phyloP scores from a whole-genome alignment of 805 yeast genomes.

The Starmerella apicola region DNA sequence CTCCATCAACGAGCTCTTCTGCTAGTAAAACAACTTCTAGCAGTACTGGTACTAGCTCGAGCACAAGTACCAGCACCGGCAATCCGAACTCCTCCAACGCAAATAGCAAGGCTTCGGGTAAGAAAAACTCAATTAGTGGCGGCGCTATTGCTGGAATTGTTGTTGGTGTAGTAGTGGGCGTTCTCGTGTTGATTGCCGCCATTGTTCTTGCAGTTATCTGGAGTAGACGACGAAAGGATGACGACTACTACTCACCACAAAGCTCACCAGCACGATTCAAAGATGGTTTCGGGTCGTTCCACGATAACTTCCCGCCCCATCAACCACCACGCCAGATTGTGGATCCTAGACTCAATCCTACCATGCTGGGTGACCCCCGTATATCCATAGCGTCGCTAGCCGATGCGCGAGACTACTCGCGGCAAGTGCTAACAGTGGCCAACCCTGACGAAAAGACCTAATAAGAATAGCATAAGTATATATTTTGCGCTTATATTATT shows the following conservation, averaged over 20 bases:
- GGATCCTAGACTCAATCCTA: slow-evolving; percentile 61
- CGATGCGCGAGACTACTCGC: slow-evolving; percentile 69
- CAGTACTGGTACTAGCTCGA: not conserved
- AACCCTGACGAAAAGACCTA: slow-evolving; percentile 55
- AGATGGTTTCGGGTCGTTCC: slow-evolving; percentile 18
- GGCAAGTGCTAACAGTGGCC: slow-evolving; percentile 74
- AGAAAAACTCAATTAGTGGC: slow-evolving; percentile 20
- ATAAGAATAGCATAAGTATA: not conserved
- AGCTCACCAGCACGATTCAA: slow-evolving; percentile 23
- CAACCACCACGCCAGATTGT: slow-evolving; percentile 27
- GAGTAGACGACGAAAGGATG: slow-evolving; percentile 36
- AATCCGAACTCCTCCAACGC: slow-evolving; percentile 18
- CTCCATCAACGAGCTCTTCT: slow-evolving; percentile 3
- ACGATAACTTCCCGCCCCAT: slow-evolving; percentile 16
- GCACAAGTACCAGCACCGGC: slow-evolving; percentile 21
- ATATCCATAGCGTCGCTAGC: slow-evolving; percentile 77
- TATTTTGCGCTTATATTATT: too few species aligned
- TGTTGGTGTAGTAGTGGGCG: slow-evolving; percentile 41
- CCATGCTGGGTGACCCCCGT: slow-evolving; percentile 63
- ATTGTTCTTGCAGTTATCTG: slow-evolving; percentile 34
- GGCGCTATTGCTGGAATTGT: slow-evolving; percentile 55
- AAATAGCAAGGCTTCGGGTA: not conserved
- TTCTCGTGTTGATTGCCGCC: slow-evolving; percentile 29
- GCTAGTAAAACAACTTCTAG: slow-evolving; percentile 1
- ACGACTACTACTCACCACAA: slow-evolving; percentile 28